Base-by-base conservation (phyloP, 345 rosid species). In the Eucalyptus coolabah region DNA sequence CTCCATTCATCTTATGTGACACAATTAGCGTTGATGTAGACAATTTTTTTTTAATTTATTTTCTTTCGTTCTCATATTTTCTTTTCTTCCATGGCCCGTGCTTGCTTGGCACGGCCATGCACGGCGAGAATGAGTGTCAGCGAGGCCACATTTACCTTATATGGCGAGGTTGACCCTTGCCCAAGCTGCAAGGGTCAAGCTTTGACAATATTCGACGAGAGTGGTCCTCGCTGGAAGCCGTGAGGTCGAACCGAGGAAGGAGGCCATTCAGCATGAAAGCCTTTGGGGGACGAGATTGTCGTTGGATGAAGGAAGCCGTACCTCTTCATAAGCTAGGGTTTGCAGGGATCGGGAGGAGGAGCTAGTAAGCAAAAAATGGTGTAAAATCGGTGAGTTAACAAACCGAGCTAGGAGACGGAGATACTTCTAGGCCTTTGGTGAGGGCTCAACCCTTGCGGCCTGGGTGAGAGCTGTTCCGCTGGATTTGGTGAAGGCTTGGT, bases 1-100 rank as follows among this genome's bases (percentile, higher is more conserved):
- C 13, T 24, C 63, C 6, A 56, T 21, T 24, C 12, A 56, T 24
- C 28, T 24, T 24, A 56, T 9, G 12, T 56, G 63, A 24, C 63
- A 56, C 6, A 0, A 1, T 21, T 56, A 24, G 6, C 1, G 6
- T 9, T 56, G 63, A 56, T 3, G 6, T 56, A 9, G 1, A 56
- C 1, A 56, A 0, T 56, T 56, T 56, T 21, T 18, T 56, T 56
- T 24, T 19, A 18, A 18, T 53, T 53, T 56, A 9, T 10, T 23
- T 56, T 56, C 12, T 24, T 56, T 56, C 30, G 0, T 24, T 56
- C 30, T 56, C 63, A 9, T 56, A 23, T 24, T 56, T 56, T 56
- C 63, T 56, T 56, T 24, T 56, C 63, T 56, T 56, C 30, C 28
- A 56, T 56, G 30, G 30, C 63, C 13, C 1, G 12, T 56, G 63